Base-by-base conservation (phyloP, 805 yeast species). In the Starmera dryadoides region DNA sequence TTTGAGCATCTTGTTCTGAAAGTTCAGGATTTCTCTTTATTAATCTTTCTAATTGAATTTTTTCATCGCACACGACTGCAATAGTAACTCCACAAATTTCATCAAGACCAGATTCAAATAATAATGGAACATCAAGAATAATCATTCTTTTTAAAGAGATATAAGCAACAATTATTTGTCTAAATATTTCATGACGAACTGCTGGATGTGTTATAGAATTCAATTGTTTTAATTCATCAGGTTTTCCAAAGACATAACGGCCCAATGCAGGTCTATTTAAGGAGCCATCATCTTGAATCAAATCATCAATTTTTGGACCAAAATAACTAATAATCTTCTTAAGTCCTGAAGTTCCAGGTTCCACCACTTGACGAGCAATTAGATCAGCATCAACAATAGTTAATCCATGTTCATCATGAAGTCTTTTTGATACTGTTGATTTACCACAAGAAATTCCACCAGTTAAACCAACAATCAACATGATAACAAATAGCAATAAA, bases 361-460 rank as follows among this genome's bases (percentile, higher is more conserved):
- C 75, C 10, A 91, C 95, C 7, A 89, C 84, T 44, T 86, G 79
- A 42, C 83, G 73, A 0, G 98, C 98, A 33, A 94, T 81, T 36
- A 75, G 58, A 58, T 93, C 99, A 1, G 98, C 98, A 63, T 93
- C 98, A 1, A 93, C 71, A 1, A 93, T 60, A 0, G 82, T 71
- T 5, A 84, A 42, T 2, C 66, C 54, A 52, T 79, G 71, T 10
- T 75, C 61, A 9, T 75, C 72, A 4, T 58, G 44, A 10, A 93
- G 62, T 28, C 73, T 59, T 15, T 63, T 54, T 0, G 96, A 86
- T 0, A 86, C 97, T 0, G 98, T 91, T 16, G 95, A 82, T 54
- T 93, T 93, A 3, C 99, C 99, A n/a, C 93, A 74, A 5, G 96
- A 96, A 36, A 93, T 93, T 2, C 97, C 96, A 2, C 99, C 99